These are phyloP conservation scores for Pseudomassariella vexata DNA, from an alignment of 2,329 filamentous ascomycete genomes.

Conservation along the genomic window DNA sequence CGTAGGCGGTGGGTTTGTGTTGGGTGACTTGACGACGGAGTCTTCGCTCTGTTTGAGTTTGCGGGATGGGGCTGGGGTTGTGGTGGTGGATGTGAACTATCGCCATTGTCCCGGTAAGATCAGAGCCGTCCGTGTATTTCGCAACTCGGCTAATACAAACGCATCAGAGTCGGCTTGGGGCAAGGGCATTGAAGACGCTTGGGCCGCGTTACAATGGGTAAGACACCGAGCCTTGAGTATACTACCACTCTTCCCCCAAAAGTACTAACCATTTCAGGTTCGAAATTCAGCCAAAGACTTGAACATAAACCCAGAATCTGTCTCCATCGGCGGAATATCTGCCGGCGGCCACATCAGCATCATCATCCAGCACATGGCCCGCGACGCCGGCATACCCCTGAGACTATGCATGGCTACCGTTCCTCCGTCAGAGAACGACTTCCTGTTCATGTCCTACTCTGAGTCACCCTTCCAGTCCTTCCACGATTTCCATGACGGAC, in stretches of 20 bases:
- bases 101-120: conserved; percentile 30
- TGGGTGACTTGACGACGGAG: conserved; percentile 27
- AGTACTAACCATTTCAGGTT: conserved; percentile 11
- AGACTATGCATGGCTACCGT: conserved; percentile 28
- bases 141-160: not conserved
- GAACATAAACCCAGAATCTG: conserved; percentile 24
- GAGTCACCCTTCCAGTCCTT: conserved; percentile 29
- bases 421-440: conserved; percentile 16
- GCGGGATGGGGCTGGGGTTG: conserved; percentile 28
- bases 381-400: conserved; percentile 29
- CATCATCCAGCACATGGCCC: conserved; percentile 29
- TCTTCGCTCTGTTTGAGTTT: conserved; percentile 28
- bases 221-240: too few species aligned
- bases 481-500: conserved; percentile 25
- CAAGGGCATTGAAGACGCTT: conserved; percentile 29
- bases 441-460: conserved; percentile 24
- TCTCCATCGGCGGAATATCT: conserved; percentile 32
- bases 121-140: not conserved
- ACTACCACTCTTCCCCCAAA: not conserved
- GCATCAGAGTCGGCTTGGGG: conserved; percentile 30
- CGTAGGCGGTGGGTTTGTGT: conserved; percentile 30
- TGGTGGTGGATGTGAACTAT: conserved; percentile 33
- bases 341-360: conserved; percentile 29
- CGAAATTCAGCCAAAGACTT: conserved; percentile 19
- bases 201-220: conserved; percentile 30